Evolutionary conservation across 1,284 basidiomycete genomes (phyloP), one percentile per base, ranked within the genome.

Genomic region (Trichosporon asahii): DNA sequence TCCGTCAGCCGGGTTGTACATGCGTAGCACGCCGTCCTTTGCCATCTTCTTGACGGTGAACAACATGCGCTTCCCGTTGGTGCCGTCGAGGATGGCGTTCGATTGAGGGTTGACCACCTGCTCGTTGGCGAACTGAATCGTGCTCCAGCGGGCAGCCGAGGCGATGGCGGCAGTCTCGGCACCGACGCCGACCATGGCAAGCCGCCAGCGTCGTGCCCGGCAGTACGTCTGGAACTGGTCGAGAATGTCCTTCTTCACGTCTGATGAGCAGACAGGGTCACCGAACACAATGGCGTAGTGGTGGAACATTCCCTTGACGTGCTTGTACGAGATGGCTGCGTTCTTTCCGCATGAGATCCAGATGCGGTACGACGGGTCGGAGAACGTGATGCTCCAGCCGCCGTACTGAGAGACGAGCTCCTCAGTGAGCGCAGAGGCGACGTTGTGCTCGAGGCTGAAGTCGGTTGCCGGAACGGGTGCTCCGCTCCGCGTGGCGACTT

Each of bases 351-450:
- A 14, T 7, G 67, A 40, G n/a, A 72, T 27, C 57, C 64, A 72
- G 37, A 72, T 70, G 12, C 69, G 66, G 55, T 72, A 72, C 25
- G 67, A 66, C 2, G 71, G 65, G 37, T 72, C 71, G 2, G 53
- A 29, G 37, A 72, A 72, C 0, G 71, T 72, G 57, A 72, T 70
- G 40, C 68, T 72, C 71, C 71, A 72, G 3, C 55, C 66, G 14
- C 71, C 71, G 49, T 64, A 40, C 7, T n/a, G 14, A 0, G 67
- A 44, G 3, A 72, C 40, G 14, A 72, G 68, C 12, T 25, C 11
- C 55, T 72, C 67, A 29, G 70, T 69, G 12, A 64, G 57, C 0
- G 71, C 68, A 9, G 67, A 25, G 1, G 65, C 71, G n/a, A 29
- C 35, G 7, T 57, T 57, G 67, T 53, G 27, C 15, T 65, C 14